Percentiles rank a stretch among this genome's conserved stretches.
phyloP scores from a whole-genome alignment of 1,284 basidiomycete species.

The Microstroma glucosiphilum region DNA sequence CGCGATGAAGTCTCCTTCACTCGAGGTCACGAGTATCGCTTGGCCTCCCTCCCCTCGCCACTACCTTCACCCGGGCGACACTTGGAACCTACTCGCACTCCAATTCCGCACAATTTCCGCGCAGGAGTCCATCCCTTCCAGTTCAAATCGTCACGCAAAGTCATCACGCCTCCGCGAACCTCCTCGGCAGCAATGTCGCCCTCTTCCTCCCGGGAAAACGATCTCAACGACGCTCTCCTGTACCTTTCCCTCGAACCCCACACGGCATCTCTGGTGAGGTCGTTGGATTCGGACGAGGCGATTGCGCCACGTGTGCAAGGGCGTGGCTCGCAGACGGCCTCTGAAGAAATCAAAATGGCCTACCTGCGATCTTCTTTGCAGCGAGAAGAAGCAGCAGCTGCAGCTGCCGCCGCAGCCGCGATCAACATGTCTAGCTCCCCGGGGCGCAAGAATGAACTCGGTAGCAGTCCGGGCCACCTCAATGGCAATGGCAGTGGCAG shows the following conservation, averaged over 20 bases:
- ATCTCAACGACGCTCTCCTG: too few relatives aligned
- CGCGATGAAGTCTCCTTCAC: neutral
- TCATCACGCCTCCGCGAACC: neutral
- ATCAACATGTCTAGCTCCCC: too few relatives aligned
- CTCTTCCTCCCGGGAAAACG: too few relatives aligned
- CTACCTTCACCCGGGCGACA: neutral
- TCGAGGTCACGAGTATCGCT: neutral
- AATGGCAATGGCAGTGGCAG: neutral
- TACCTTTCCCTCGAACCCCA: neutral
- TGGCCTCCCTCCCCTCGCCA: neutral
- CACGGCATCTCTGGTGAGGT: neutral
- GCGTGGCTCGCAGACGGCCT: constrained; percentile 6
- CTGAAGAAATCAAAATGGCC: constrained; percentile 17
- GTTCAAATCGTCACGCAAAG: neutral
- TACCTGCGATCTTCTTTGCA: constrained; percentile 5
- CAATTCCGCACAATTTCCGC: neutral
- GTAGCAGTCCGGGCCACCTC: neutral
- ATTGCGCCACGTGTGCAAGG: constrained; percentile 13
- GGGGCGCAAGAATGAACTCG: too few relatives aligned
- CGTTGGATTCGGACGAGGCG: constrained; percentile 6
- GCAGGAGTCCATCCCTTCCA: neutral
- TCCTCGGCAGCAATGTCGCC: too few relatives aligned
- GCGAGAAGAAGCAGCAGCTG: too few relatives aligned
- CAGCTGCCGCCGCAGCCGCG: too few relatives aligned
- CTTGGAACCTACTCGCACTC: neutral